A percentile compares a stretch with the other conserved stretches of the same genome.
Conservation (phyloP, 768 basidiomycete species). For the Tylopilus plumbeoviolaceoides region DNA sequence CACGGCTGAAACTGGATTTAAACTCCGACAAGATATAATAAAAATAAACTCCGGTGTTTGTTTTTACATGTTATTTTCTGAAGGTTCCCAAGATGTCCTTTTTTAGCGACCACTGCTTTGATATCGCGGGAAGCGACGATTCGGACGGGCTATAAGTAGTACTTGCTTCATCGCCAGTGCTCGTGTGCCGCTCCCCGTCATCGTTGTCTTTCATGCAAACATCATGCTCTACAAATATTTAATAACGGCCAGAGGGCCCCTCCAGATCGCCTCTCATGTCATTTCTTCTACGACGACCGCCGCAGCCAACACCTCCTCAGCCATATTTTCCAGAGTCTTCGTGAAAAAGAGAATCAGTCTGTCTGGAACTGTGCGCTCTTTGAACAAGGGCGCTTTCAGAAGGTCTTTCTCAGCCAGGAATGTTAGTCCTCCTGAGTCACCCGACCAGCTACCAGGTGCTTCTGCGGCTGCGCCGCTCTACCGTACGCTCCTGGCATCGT, state of each 20-base stretch:
- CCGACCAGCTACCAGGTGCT: slow-evolving; percentile 39
- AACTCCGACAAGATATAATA: slow-evolving; percentile 8
- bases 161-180: neutral
- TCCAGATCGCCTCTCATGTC: slow-evolving; percentile 49
- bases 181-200: slow-evolving; percentile 1
- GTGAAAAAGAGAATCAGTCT: slow-evolving; percentile 31
- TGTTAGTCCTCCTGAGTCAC: slow-evolving; percentile 37
- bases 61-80: slow-evolving; percentile 25
- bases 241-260: slow-evolving; percentile 47
- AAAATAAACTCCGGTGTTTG: slow-evolving; percentile 1
- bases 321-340: slow-evolving; percentile 29
- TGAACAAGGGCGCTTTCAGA: slow-evolving; percentile 23
- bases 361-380: slow-evolving; percentile 29
- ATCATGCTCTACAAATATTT: slow-evolving; percentile 28
- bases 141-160: slow-evolving; percentile 4
- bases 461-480: slow-evolving; percentile 41
- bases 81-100: slow-evolving; percentile 16
- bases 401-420: slow-evolving; percentile 25
- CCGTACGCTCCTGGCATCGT: slow-evolving; percentile 26
- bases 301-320: slow-evolving; percentile 31
- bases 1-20: neutral
- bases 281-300: slow-evolving; percentile 27
- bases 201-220: slow-evolving; percentile 16
- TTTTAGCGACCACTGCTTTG: neutral
- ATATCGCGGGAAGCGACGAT: slow-evolving; percentile 5